Evolutionary conservation across 495 filamentous ascomycete genomes (phyloP).

Genomic region (Pyrenula aspistea): DNA sequence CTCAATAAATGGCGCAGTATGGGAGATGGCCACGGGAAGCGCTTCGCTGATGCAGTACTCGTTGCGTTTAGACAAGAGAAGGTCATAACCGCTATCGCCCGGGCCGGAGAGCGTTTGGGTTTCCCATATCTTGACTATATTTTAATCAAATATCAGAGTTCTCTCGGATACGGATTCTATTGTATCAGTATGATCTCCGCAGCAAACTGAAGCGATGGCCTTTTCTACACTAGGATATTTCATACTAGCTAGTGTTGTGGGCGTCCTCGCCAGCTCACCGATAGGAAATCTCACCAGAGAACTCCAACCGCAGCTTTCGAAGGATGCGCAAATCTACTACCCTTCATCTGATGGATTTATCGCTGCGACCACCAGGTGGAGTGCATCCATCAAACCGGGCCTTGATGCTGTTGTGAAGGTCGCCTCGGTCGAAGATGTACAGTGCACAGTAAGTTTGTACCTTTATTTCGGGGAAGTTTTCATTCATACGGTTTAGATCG

Average conservation of each 20-base stretch:
- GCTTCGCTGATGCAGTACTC: no score
- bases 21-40: no score
- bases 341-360: slow-evolving; percentile 28
- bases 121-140: no score
- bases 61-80: no score
- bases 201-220: not conserved
- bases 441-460: slow-evolving; percentile 24
- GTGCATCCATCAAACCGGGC: slow-evolving; percentile 21
- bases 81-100: no score
- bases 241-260: not conserved
- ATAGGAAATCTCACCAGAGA: slow-evolving; percentile 1
- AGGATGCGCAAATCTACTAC: slow-evolving; percentile 27
- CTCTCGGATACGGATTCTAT: no score
- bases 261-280: not conserved
- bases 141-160: no score
- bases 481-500: not conserved
- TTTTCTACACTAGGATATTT: not conserved
- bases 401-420: slow-evolving; percentile 35
- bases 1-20: no score
- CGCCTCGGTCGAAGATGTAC: slow-evolving; percentile 38
- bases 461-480: slow-evolving; percentile 1
- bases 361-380: slow-evolving; percentile 31
- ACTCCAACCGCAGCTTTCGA: slow-evolving; percentile 23
- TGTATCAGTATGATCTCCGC: no score
- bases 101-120: no score